Base-by-base conservation (phyloP, 129 eudicot species). In the Erigeron canadensis region DNA sequence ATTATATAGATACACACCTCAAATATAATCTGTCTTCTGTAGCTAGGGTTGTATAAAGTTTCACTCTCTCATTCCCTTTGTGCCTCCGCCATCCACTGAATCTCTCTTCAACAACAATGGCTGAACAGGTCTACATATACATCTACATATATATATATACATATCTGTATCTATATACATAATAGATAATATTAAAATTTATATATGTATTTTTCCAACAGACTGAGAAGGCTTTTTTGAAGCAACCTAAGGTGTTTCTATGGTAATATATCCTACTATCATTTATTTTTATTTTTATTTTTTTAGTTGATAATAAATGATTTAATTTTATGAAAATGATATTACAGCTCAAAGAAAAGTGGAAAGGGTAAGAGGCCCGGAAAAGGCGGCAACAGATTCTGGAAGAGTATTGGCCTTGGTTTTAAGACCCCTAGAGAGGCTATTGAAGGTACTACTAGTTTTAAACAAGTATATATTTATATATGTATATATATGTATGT, bases 171-270 rank as follows among this genome's bases (percentile, higher is more conserved):
- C 1, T 16, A 50, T 37, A 45, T 19, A 13, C 40, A 41, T 15
- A 28, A 28, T 28, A 28, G 0, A 69, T n/a, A 8, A 10, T 39
- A 8, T 60, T 69, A 15, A 69, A 70, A 60, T 39, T 69, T 69
- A 40, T 9, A 1, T 63, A 28, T 34, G 17, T 21, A 0, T 16
- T 51, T 62, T 53, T 17, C 8, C 13, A 44, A 60, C 69, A 80
- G 84, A 80, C 84, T 17, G 84, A 80, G 80, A 80, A 80, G 80
- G 84, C 84, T 57, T 80, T 80, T 75, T 69, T 80, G 80, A 80
- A 80, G 84, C 84, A 80, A 53, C 84, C 84, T 7, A 80, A 80
- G 76, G 84, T 80, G 64, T 80, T 80, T 39, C 10, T 80, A 54
- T 75, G 84, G 84, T 80, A 45, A 48, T 71, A 78, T 50, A 7